Percentiles rank a stretch among this genome's conserved stretches.
These are phyloP conservation scores for Pyrenopolyporus hunteri DNA, from an alignment of 495 filamentous ascomycete species.

Conservation along the genomic window DNA sequence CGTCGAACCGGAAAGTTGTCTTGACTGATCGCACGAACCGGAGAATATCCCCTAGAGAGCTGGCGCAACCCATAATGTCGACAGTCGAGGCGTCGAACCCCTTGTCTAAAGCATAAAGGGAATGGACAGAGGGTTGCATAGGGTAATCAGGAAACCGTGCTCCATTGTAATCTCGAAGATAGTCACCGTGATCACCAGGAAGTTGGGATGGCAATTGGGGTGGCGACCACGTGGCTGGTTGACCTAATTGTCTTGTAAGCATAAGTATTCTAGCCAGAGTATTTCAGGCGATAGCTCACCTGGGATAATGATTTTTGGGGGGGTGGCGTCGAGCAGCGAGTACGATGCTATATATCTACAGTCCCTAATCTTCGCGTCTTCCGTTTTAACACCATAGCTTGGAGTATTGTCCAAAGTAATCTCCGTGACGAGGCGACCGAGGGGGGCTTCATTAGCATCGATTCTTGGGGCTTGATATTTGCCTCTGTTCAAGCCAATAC, in stretches of 20 bases:
- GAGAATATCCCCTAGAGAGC: conserved; percentile 61
- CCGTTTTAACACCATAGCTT: neutral
- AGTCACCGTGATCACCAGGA: conserved; percentile 56
- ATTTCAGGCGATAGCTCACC: conserved; percentile 44
- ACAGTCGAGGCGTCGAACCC: conserved; percentile 43
- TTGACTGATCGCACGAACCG: conserved; percentile 57
- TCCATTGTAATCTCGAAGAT: conserved; percentile 68
- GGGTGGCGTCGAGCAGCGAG: conserved; percentile 54
- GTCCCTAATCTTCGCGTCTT: conserved; percentile 35
- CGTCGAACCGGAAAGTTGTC: conserved; percentile 60
- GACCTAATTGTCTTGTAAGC: conserved; percentile 47
- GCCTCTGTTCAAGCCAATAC: neutral
- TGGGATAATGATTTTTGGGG: conserved; percentile 58
- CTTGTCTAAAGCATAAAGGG: conserved; percentile 40
- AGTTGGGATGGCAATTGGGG: conserved; percentile 46
- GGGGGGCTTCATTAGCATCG: neutral
- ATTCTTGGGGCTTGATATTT: neutral
- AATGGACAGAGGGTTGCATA: conserved; percentile 62
- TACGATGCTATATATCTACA: conserved; percentile 58
- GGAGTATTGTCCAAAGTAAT: conserved; percentile 7
- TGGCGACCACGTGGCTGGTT: conserved; percentile 66
- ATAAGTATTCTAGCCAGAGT: neutral
- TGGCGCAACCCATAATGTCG: conserved; percentile 68
- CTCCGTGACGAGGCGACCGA: conserved; percentile 28
- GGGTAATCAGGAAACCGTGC: conserved; percentile 62